Conservation (phyloP, 2,329 filamentous ascomycete genomes). For the Aureobasidium sp. region DNA sequence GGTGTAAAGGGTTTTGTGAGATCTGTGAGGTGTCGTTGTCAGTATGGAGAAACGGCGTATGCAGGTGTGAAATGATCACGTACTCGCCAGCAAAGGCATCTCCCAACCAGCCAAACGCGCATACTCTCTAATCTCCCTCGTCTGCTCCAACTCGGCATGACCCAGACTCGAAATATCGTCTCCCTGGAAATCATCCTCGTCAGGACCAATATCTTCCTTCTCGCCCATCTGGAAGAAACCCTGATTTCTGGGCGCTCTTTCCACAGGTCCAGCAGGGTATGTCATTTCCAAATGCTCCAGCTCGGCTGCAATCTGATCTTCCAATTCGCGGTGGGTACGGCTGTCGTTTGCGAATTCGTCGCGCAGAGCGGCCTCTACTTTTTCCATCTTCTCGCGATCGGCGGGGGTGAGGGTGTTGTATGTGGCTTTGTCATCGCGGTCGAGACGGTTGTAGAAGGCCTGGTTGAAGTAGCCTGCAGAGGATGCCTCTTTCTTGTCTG, state of each 20-base stretch:
- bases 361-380: conserved; percentile 7
- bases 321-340: conserved; percentile 16
- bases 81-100: conserved; percentile 84
- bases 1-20: conserved; percentile 73
- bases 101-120: conserved; percentile 87
- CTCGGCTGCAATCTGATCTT: conserved; percentile 13
- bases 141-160: conserved; percentile 80
- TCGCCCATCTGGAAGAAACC: conserved; percentile 22
- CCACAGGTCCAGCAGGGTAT: conserved; percentile 10
- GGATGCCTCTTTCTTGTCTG: conserved; percentile 2
- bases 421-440: conserved; percentile 16
- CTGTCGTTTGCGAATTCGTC: conserved; percentile 15
- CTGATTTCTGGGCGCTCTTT: conserved; percentile 9
- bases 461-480: conserved; percentile 18
- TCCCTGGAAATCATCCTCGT: conserved; percentile 58
- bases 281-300: conserved; percentile 15
- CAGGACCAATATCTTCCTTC: conserved; percentile 25
- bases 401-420: conserved; percentile 18
- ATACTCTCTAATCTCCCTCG: conserved; percentile 84
- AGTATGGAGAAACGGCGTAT: background rate
- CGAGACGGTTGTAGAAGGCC: conserved; percentile 17
- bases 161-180: conserved; percentile 79
- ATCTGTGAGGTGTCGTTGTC: conserved; percentile 46
- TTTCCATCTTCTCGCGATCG: conserved; percentile 18
- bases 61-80: background rate